phyloP scores from a whole-genome alignment of 768 basidiomycete genomes.

The Hypsizygus marmoreus region DNA sequence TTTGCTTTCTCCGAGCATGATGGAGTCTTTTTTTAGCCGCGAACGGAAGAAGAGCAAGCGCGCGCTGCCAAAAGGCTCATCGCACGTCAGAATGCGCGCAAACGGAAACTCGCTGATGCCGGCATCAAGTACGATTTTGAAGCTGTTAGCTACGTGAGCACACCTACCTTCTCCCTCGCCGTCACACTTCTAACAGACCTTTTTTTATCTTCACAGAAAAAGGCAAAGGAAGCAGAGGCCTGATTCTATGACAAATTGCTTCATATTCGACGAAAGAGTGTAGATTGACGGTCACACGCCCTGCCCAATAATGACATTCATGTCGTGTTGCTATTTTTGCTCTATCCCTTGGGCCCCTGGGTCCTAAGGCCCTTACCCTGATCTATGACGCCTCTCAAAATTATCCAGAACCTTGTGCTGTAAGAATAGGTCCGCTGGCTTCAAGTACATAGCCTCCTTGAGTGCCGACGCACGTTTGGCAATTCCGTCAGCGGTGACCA shows the following conservation, averaged over 20 bases:
- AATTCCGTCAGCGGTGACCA: no score
- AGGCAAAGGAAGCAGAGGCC: constrained; percentile 14
- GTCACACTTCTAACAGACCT: not conserved
- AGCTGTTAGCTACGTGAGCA: constrained; percentile 77
- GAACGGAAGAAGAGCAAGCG: constrained; percentile 70
- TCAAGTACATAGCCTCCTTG: no score
- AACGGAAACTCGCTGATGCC: constrained; percentile 73
- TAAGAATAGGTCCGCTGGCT: no score
- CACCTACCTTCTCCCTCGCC: not conserved
- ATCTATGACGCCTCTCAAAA: no score
- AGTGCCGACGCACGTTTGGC: no score
- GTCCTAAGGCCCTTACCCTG: no score
- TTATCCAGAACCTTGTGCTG: no score
- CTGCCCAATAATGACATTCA: not conserved
- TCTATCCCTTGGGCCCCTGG: no score
- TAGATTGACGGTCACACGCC: not conserved
- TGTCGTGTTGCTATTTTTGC: no score
- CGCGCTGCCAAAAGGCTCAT: constrained; percentile 69
- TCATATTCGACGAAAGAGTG: no score
- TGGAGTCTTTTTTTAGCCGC: constrained; percentile 44
- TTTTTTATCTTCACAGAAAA: constrained; percentile 21
- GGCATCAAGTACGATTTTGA: constrained; percentile 91
- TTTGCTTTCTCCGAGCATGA: not conserved
- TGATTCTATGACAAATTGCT: not conserved
- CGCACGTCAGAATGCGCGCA: constrained; percentile 74